Conservation (phyloP, 2,329 filamentous ascomycete genomes). For the Escovopsis sp. region DNA sequence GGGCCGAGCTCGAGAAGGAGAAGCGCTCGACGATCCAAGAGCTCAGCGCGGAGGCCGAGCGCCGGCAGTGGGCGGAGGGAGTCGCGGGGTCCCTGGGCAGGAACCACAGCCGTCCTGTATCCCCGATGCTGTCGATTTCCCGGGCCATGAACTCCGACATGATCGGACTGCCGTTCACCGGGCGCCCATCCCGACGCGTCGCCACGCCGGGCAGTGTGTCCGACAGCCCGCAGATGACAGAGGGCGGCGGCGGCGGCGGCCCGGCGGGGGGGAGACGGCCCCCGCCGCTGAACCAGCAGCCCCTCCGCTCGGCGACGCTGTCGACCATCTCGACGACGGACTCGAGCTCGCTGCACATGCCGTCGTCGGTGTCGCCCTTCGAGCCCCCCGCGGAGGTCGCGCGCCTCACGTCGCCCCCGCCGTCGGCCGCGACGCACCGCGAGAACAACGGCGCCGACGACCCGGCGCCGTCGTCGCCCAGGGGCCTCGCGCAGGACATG, state of each 20-base stretch:
- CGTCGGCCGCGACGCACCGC: constrained; percentile 27
- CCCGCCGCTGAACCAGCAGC: constrained; percentile 33
- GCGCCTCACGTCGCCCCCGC: constrained; percentile 7
- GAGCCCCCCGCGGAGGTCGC: constrained; percentile 22
- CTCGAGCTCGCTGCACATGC: constrained; percentile 20
- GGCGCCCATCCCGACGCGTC: constrained; percentile 16
- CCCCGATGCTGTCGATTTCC: constrained; percentile 35
- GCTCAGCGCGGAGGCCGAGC: constrained; percentile 25
- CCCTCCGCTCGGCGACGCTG: constrained; percentile 24
- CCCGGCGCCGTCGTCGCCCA: constrained; percentile 38
- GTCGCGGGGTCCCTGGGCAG: constrained; percentile 26
- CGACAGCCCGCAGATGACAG: constrained; percentile 13
- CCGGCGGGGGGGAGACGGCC: constrained; percentile 24
- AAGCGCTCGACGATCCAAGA: constrained; percentile 18
- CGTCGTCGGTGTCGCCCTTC: constrained; percentile 33
- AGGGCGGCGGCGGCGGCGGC: constrained; percentile 17
- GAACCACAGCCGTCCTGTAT: constrained; percentile 37
- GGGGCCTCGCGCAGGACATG: constrained; percentile 65
- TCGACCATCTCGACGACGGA: constrained; percentile 10
- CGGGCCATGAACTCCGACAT: constrained; percentile 42
- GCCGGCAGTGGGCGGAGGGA: constrained; percentile 38
- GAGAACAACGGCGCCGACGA: constrained; percentile 28
- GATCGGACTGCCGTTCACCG: constrained; percentile 28
- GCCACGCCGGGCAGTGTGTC: constrained; percentile 35
- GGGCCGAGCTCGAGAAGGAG: constrained; percentile 35